Percentiles rank a stretch among this genome's conserved stretches.
phyloP scores from a whole-genome alignment of 2,329 filamentous ascomycete genomes.

The Magnaporthiopsis rhizophila region DNA sequence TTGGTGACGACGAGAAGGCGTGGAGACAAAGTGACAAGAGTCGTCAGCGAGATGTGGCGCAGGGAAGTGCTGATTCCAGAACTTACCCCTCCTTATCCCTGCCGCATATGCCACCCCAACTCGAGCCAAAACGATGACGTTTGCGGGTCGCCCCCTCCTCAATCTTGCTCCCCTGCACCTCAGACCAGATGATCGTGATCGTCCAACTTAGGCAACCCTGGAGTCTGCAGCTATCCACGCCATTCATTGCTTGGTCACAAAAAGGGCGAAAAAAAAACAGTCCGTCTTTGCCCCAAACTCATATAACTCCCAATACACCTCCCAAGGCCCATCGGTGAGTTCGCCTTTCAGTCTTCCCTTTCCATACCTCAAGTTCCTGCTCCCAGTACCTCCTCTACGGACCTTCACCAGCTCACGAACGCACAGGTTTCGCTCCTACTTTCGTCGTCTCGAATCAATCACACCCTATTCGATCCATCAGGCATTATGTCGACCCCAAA shows the following conservation, averaged over 20 bases:
- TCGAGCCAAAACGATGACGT: slow-evolving; percentile 9
- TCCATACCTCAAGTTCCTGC: neutral
- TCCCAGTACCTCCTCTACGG: slow-evolving; percentile 1
- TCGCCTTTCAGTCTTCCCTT: neutral
- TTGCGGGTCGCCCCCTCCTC: neutral
- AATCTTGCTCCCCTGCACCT: neutral
- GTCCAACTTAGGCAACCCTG: neutral
- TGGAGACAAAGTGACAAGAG: too few relatives aligned
- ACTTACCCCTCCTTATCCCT: neutral
- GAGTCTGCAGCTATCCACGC: neutral
- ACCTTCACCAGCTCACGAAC: neutral
- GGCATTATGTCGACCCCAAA: slow-evolving; percentile 14
- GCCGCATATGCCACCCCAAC: neutral
- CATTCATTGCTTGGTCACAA: neutral
- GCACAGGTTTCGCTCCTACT: neutral
- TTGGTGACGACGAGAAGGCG: too few relatives aligned
- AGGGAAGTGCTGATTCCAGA: neutral
- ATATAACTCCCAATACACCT: neutral
- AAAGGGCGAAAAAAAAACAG: neutral
- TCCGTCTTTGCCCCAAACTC: too few relatives aligned
- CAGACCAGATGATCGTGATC: slow-evolving; percentile 4
- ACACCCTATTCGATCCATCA: neutral
- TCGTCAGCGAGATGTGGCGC: neutral
- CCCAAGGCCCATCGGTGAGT: neutral
- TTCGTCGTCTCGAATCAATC: neutral